These are phyloP conservation scores for Aspergillus vadensis DNA, from an alignment of 2,329 filamentous ascomycete genomes.

Conservation along the genomic window DNA sequence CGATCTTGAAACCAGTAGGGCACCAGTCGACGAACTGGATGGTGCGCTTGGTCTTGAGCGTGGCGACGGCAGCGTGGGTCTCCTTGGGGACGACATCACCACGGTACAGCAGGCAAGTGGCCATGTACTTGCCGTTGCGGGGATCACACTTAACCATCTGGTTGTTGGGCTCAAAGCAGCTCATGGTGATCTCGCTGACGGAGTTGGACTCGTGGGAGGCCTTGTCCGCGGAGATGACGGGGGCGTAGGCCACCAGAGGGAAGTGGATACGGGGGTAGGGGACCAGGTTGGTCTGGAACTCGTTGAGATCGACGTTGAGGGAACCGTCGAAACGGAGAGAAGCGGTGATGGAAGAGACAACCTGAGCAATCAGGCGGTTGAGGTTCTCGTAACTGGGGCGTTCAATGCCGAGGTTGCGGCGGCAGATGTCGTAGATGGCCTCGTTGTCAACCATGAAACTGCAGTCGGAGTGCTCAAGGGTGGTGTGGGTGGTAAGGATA, in stretches of 20 bases:
- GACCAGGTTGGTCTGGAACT: slow-evolving; percentile 99
- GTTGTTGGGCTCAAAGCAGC: slow-evolving; percentile 99
- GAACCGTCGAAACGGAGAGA: slow-evolving; percentile 98
- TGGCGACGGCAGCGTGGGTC: slow-evolving; percentile 86
- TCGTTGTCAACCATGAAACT: slow-evolving; percentile 99
- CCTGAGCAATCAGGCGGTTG: slow-evolving; percentile 97
- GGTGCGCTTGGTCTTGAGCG: slow-evolving; percentile 98
- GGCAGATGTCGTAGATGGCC: slow-evolving; percentile 99
- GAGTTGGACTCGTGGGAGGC: slow-evolving; percentile 97
- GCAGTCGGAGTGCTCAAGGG: slow-evolving; percentile 98
- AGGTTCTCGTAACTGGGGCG: slow-evolving; percentile 98
- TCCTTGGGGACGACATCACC: slow-evolving; percentile 98
- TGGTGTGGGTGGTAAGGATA: slow-evolving; percentile 97
- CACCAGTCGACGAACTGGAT: slow-evolving; percentile 99
- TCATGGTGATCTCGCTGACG: slow-evolving; percentile 97
- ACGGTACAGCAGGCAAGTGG: slow-evolving; percentile 95
- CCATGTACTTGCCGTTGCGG: slow-evolving; percentile 99
- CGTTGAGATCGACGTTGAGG: slow-evolving; percentile 98
- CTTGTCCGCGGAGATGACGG: slow-evolving; percentile 92
- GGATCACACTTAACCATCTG: slow-evolving; percentile 99
- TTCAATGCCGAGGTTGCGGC: slow-evolving; percentile 94
- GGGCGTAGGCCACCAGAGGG: slow-evolving; percentile 94
- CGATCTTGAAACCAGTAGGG: slow-evolving; percentile 99
- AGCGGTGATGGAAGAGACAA: slow-evolving; percentile 97
- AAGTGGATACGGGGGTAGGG: slow-evolving; percentile 99